Conservation (phyloP, 208 protist genomes). For the Wallacemonas rigidus region DNA sequence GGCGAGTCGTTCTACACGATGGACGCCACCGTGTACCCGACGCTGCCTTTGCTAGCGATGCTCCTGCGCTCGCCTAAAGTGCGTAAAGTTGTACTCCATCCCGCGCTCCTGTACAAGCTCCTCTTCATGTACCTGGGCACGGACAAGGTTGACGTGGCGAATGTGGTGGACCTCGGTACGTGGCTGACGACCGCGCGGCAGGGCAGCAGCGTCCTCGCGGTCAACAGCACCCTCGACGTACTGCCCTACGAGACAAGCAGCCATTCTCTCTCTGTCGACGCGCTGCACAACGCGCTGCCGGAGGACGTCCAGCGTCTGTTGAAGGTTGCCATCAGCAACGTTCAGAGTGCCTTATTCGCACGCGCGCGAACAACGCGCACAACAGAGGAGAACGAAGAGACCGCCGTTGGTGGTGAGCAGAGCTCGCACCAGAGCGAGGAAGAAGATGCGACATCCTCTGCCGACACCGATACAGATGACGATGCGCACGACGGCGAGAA, state of each 20-base stretch:
- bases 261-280: conserved; percentile 1
- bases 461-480: neutral
- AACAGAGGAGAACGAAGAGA: too few species aligned
- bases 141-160: conserved; percentile 60
- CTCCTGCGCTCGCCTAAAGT: conserved; percentile 48
- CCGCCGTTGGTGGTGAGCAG: too few species aligned
- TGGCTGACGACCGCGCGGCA: conserved; percentile 41
- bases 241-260: conserved; percentile 1
- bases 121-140: conserved; percentile 79
- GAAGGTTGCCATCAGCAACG: neutral
- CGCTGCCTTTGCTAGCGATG: conserved; percentile 51
- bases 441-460: neutral
- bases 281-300: conserved; percentile 22
- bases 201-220: conserved; percentile 6
- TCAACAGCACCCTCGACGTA: neutral
- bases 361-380: neutral
- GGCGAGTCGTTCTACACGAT: conserved; percentile 50
- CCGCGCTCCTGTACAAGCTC: conserved; percentile 52
- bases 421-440: too few species aligned
- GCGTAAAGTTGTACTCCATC: conserved; percentile 56
- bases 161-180: conserved; percentile 57
- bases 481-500: neutral
- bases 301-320: conserved; percentile 20
- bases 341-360: neutral
- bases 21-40: conserved; percentile 35